Conservation (phyloP, 495 filamentous ascomycete genomes). For the Endocarpon pusillum region DNA sequence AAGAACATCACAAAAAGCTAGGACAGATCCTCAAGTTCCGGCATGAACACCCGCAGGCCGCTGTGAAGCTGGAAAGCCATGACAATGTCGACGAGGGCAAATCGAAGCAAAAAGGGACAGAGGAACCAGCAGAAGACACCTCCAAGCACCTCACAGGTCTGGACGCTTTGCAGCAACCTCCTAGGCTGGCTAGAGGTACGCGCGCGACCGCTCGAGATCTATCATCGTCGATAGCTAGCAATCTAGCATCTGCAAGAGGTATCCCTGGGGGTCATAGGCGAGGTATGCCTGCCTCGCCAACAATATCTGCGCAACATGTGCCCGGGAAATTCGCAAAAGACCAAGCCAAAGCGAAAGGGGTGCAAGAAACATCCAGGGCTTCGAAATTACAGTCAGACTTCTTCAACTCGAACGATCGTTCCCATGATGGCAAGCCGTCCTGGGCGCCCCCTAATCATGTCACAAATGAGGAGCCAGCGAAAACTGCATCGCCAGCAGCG, state of each 20-base stretch:
- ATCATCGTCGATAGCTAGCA: constrained; percentile 77
- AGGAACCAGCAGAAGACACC: constrained; percentile 12
- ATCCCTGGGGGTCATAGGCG: constrained; percentile 49
- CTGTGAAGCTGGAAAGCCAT: constrained; percentile 5
- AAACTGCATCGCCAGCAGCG: constrained; percentile 6
- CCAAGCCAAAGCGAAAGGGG: neutral
- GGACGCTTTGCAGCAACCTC: constrained; percentile 20
- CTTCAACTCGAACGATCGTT: constrained; percentile 21
- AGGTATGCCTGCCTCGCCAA: constrained; percentile 43
- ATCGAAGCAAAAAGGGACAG: constrained; percentile 12
- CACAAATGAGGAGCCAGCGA: neutral
- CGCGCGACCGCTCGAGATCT: constrained; percentile 44
- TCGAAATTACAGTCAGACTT: constrained; percentile 11
- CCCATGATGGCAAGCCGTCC: too few relatives aligned
- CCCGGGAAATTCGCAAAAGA: constrained; percentile 45
- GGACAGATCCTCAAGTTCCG: constrained; percentile 61
- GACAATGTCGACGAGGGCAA: constrained; percentile 5
- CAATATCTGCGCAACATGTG: constrained; percentile 54
- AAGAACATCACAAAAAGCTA: constrained; percentile 68
- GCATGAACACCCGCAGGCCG: constrained; percentile 34
- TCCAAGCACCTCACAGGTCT: constrained; percentile 6
- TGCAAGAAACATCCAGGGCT: neutral
- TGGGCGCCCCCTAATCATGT: neutral
- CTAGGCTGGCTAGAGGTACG: constrained; percentile 22
- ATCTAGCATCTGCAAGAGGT: constrained; percentile 74